phyloP scores from a whole-genome alignment of 2,329 filamentous ascomycete genomes.

The Pseudogymnoascus sp. region DNA sequence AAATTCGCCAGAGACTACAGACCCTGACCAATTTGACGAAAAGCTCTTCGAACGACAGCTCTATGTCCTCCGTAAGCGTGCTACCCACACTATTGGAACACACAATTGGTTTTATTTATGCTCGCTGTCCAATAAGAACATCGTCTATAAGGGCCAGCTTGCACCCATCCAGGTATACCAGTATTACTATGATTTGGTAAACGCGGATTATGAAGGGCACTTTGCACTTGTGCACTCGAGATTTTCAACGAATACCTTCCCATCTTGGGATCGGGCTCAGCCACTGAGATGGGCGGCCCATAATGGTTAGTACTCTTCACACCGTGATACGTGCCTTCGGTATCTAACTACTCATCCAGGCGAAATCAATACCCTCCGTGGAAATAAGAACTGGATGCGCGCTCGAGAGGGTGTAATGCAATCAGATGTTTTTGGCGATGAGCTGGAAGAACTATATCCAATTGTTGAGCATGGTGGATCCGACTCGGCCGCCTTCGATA shows the following conservation, averaged over 20 bases:
- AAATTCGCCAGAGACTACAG: constrained; percentile 68
- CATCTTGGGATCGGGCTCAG: constrained; percentile 95
- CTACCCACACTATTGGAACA: constrained; percentile 87
- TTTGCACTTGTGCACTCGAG: constrained; percentile 95
- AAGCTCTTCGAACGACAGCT: constrained; percentile 85
- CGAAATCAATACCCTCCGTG: constrained; percentile 94
- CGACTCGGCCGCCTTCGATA: constrained; percentile 95
- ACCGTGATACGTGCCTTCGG: constrained; percentile 19
- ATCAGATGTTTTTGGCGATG: constrained; percentile 85
- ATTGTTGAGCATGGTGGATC: constrained; percentile 96
- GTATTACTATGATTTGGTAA: constrained; percentile 95
- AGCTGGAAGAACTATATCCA: constrained; percentile 83
- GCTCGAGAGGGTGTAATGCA: constrained; percentile 92
- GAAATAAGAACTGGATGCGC: constrained; percentile 99
- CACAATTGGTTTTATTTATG: constrained; percentile 99
- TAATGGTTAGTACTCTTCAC: constrained; percentile 56
- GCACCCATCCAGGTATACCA: constrained; percentile 93
- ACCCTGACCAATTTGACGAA: constrained; percentile 75
- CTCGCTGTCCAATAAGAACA: constrained; percentile 92
- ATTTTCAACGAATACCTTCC: constrained; percentile 97
- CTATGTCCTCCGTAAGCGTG: constrained; percentile 88
- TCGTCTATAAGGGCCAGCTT: constrained; percentile 96
- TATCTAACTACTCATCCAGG: constrained; percentile 33
- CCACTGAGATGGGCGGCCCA: constrained; percentile 94
- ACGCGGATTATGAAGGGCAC: constrained; percentile 94